Evolutionary conservation across 2,329 filamentous ascomycete species (phyloP).

Genomic region (Aspergillus tamarii): DNA sequence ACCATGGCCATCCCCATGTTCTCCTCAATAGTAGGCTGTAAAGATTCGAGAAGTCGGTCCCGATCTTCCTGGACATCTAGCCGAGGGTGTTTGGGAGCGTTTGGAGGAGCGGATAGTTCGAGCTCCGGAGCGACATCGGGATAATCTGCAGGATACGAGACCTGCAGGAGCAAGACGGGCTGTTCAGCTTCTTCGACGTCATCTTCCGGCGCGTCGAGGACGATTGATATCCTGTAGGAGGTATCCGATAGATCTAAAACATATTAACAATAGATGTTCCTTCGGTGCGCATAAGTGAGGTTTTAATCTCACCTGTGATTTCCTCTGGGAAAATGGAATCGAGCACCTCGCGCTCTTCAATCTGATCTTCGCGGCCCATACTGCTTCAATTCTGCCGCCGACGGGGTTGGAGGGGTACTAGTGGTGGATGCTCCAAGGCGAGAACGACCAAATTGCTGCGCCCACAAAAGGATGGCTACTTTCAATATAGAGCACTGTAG

Average conservation of each 20-base stretch:
- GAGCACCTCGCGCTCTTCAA: conserved; percentile 95
- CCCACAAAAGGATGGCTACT: not conserved
- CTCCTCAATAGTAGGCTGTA: conserved; percentile 80
- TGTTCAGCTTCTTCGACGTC: conserved; percentile 64
- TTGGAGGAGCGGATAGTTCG: conserved; percentile 74
- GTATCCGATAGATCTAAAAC: conserved; percentile 80
- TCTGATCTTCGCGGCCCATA: conserved; percentile 76
- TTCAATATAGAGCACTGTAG: not conserved
- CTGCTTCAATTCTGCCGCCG: conserved; percentile 31
- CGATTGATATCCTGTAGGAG: conserved; percentile 82
- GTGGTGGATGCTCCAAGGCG: conserved; percentile 9
- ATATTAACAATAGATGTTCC: not conserved
- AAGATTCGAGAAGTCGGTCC: conserved; percentile 67
- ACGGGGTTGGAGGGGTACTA: conserved; percentile 34
- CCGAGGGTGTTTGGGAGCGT: conserved; percentile 69
- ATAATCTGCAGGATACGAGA: conserved; percentile 88
- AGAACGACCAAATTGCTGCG: not conserved
- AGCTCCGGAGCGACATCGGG: conserved; percentile 84
- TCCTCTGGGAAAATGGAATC: conserved; percentile 98
- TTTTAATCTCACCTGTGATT: conserved; percentile 71
- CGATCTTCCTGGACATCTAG: conserved; percentile 84
- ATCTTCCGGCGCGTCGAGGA: conserved; percentile 75
- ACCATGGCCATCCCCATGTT: conserved; percentile 98
- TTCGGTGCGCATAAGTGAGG: conserved; percentile 9
- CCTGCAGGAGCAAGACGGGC: conserved; percentile 76